Conservation (phyloP, 2,329 filamentous ascomycete genomes). For the Leptographium galeiforme region DNA sequence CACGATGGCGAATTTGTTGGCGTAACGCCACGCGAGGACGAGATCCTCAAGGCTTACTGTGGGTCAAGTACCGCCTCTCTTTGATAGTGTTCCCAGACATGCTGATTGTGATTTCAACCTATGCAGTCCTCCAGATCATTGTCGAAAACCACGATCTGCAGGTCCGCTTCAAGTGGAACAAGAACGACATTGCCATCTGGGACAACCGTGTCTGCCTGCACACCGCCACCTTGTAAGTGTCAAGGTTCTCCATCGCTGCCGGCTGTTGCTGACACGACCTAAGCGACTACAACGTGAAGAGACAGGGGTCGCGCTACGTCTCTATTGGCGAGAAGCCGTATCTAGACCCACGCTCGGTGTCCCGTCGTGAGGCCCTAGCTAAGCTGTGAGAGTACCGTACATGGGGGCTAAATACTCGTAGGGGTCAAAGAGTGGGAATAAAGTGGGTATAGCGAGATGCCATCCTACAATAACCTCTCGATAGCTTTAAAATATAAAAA, state of each 20-base stretch:
- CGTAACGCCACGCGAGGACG: slow-evolving; percentile 27
- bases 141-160: slow-evolving; percentile 35
- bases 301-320: slow-evolving; percentile 16
- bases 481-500: too few species aligned
- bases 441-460: too few species aligned
- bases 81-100: slow-evolving; percentile 9
- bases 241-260: neutral
- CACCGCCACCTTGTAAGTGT: neutral
- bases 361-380: neutral
- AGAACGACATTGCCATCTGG: slow-evolving; percentile 22
- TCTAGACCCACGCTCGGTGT: slow-evolving; percentile 16
- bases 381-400: neutral
- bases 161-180: slow-evolving; percentile 32
- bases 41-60: slow-evolving; percentile 4
- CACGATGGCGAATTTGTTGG: slow-evolving; percentile 30
- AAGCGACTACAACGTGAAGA: neutral
- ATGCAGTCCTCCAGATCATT: slow-evolving; percentile 23
- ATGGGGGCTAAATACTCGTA: neutral
- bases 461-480: too few species aligned
- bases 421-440: too few species aligned
- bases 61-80: slow-evolving; percentile 14
- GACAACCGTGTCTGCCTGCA: neutral
- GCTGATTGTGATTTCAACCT: slow-evolving; percentile 12
- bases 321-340: slow-evolving; percentile 39
- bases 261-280: neutral